Conservation (phyloP, 164 flowering plant genomes). For the Euptelea pleiosperma region DNA sequence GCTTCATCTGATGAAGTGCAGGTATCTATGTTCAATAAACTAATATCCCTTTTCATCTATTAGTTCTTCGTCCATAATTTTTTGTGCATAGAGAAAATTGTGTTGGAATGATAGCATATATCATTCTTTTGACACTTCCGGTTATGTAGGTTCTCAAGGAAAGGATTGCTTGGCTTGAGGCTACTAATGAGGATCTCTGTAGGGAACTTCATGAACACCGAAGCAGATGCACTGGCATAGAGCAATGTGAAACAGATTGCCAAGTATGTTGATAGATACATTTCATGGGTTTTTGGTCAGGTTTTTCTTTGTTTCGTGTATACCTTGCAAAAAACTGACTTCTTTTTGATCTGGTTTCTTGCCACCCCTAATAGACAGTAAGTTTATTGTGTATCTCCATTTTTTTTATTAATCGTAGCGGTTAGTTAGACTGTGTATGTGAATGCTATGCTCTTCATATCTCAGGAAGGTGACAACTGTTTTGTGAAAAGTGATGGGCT, state of each 20-base stretch:
- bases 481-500: slow-evolving; percentile 61
- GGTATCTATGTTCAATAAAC: slow-evolving; percentile 34
- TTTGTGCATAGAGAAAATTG: not conserved
- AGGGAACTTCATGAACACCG: slow-evolving; percentile 77
- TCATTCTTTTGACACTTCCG: not conserved
- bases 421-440: not conserved
- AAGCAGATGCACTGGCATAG: slow-evolving; percentile 44
- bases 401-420: slow-evolving; percentile 1
- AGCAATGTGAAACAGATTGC: slow-evolving; percentile 47
- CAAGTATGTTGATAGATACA: slow-evolving; percentile 35
- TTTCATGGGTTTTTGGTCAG: not conserved
- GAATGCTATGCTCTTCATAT: slow-evolving; percentile 13
- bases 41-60: not conserved
- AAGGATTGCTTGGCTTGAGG: slow-evolving; percentile 92
- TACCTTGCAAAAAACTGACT: not conserved
- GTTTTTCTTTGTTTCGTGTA: not conserved
- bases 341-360: slow-evolving; percentile 4
- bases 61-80: not conserved
- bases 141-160: slow-evolving; percentile 70
- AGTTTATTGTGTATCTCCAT: not conserved
- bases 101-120: not conserved
- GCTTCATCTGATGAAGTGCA: slow-evolving; percentile 77
- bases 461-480: slow-evolving; percentile 50
- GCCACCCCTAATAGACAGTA: not conserved
- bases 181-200: slow-evolving; percentile 79